Evolutionary conservation across 805 yeast species (phyloP), one percentile per base, ranked within the genome.

Genomic region (Monosporozyma siamensis): DNA sequence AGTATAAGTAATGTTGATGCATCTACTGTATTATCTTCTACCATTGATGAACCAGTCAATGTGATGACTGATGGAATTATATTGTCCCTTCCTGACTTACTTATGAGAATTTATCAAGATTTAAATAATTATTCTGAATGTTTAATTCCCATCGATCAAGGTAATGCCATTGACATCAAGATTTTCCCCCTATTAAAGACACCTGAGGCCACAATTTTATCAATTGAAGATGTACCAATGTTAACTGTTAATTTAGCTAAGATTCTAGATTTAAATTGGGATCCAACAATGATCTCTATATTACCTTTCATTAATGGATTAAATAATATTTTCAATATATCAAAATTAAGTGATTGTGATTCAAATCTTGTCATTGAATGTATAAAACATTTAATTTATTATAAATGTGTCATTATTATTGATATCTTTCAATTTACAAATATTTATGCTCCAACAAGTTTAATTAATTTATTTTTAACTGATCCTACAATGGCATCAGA

Each of bases 51-150:
- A 10, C 3, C 11, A 9, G 23, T 17, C 8, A 32, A 12, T 7
- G 7, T 32, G 11, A 12, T 11, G 7, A 9, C 23, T 12, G 14
- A 32, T 4, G 23, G 23, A 9, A 18, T 18, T 15, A 32, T 11
- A 10, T 64, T 71, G 5, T 72, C 80, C 0, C 77, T 94, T 35
- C 82, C 80, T 51, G 81, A 85, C 51, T 67, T 90, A 41, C 75
- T 92, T 18, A 87, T 86, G 59, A 96, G 92, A 59, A 74, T 92
- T n/a, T 89, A 72, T 56, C 96, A 89, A 61, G 99, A 92, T 60
- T 69, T 92, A 50, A 94, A 92, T 64, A 87, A 85, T 58, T 94
- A 89, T 64, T 86, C 95, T 0, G 99, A 92, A 61, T 92, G 99
- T 63, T 75, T 88, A 59, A 90, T 92, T 24, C 96, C 97, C 0